Conservation (phyloP, 2,329 filamentous ascomycete genomes). For the Ophiocordyceps camponoti-saundersi region DNA sequence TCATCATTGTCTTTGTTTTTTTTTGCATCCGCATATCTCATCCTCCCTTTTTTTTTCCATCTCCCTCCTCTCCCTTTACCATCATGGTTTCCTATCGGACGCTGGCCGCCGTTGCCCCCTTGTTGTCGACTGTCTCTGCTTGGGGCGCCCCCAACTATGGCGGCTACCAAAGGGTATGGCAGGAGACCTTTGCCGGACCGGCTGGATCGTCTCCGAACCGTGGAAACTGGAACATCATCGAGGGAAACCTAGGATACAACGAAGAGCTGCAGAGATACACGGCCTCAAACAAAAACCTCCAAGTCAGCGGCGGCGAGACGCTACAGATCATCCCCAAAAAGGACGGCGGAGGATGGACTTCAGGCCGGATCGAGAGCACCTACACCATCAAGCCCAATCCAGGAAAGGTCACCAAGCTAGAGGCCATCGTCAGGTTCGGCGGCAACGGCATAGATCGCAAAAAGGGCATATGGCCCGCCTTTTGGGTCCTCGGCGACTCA, state of each 20-base stretch:
- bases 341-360: constrained; percentile 29
- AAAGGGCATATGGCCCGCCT: constrained; percentile 41
- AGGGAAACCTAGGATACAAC: constrained; percentile 26
- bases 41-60: not conserved
- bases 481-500: constrained; percentile 37
- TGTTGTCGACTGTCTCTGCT: constrained; percentile 17
- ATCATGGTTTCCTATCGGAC: constrained; percentile 9
- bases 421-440: constrained; percentile 30
- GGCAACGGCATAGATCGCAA: constrained; percentile 21
- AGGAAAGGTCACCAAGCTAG: constrained; percentile 27
- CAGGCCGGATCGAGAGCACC: constrained; percentile 34
- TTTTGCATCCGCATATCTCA: not conserved
- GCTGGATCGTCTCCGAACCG: constrained; percentile 16
- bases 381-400: constrained; percentile 25
- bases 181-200: constrained; percentile 23
- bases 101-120: constrained; percentile 11
- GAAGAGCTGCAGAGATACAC: constrained; percentile 34
- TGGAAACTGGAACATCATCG: constrained; percentile 23
- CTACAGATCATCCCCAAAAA: constrained; percentile 33
- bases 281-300: constrained; percentile 26
- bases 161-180: constrained; percentile 22
- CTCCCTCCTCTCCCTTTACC: too few relatives aligned
- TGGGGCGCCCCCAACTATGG: constrained; percentile 19
- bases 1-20: not conserved
- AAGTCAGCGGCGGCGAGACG: constrained; percentile 30